These are phyloP conservation scores for Plasmopara viticola DNA, from an alignment of 352 stramenopile species.

Conservation along the genomic window DNA sequence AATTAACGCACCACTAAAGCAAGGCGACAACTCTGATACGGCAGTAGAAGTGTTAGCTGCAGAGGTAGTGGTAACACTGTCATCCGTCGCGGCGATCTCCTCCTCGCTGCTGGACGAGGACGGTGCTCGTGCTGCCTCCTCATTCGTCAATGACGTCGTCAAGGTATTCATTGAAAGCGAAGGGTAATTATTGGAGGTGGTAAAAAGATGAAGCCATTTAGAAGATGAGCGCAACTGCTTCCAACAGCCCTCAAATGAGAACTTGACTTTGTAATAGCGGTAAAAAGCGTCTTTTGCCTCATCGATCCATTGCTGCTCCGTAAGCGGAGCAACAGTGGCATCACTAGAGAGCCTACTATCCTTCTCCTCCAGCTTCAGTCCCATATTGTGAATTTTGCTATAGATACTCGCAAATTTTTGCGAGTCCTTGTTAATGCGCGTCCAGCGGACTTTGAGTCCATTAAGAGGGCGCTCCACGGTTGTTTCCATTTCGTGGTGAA, in stretches of 20 bases:
- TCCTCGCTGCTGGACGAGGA: constrained; percentile 12
- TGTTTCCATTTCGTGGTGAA: constrained; percentile 57
- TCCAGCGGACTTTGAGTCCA: constrained; percentile 77
- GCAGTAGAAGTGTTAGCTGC: not conserved
- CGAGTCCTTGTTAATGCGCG: constrained; percentile 72
- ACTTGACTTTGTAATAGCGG: constrained; percentile 49
- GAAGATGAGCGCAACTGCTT: constrained; percentile 52
- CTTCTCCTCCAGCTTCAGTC: constrained; percentile 10
- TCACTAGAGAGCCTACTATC: constrained; percentile 3
- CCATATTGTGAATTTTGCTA: constrained; percentile 33
- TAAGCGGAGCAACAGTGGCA: constrained; percentile 9
- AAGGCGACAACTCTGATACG: constrained; percentile 1
- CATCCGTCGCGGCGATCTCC: constrained; percentile 4
- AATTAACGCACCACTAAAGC: not conserved
- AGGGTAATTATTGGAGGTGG: constrained; percentile 30
- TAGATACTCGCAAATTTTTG: constrained; percentile 60
- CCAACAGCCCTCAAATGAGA: constrained; percentile 67
- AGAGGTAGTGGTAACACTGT: not conserved
- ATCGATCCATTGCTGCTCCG: constrained; percentile 48
- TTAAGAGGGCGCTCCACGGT: constrained; percentile 56
- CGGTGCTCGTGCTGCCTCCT: constrained; percentile 4
- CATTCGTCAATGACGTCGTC: constrained; percentile 1
- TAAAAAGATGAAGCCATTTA: constrained; percentile 60
- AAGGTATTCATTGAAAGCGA: constrained; percentile 9
- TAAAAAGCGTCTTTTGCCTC: constrained; percentile 46